A percentile compares a stretch with the other conserved stretches of the same genome.
These are phyloP conservation scores for Nothomitra cinnamomea DNA, from an alignment of 2,329 filamentous ascomycete species.

Conservation along the genomic window DNA sequence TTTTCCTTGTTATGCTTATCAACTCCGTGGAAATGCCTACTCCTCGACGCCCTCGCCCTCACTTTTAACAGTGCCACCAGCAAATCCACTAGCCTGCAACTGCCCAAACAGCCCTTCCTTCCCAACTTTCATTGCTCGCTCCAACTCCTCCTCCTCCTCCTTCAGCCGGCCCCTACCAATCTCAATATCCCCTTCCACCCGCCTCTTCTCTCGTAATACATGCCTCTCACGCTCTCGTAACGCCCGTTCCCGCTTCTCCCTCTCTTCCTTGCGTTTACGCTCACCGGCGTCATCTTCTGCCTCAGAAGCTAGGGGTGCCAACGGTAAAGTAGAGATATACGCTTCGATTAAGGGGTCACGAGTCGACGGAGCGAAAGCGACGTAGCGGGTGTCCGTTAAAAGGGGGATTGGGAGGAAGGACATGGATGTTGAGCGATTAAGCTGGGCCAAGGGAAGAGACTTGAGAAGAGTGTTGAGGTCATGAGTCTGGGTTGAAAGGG, in stretches of 20 bases:
- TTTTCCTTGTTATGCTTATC: too few species aligned
- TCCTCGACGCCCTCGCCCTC: not conserved
- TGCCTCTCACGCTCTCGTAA: slow-evolving; percentile 44
- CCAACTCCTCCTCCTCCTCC: slow-evolving; percentile 51
- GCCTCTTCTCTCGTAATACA: slow-evolving; percentile 46
- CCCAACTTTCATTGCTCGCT: slow-evolving; percentile 49
- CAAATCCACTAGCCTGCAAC: slow-evolving; percentile 20
- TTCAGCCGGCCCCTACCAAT: slow-evolving; percentile 42
- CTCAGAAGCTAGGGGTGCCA: slow-evolving; percentile 32
- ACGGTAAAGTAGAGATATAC: slow-evolving; percentile 46
- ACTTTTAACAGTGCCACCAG: not conserved
- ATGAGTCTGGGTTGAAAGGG: slow-evolving; percentile 47
- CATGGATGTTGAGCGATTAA: slow-evolving; percentile 42
- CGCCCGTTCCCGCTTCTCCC: slow-evolving; percentile 46
- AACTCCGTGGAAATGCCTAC: not conserved
- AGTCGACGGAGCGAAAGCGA: slow-evolving; percentile 42
- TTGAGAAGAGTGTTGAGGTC: slow-evolving; percentile 52
- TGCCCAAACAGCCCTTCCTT: slow-evolving; percentile 50
- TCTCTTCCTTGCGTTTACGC: slow-evolving; percentile 32
- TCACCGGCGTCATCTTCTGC: slow-evolving; percentile 31
- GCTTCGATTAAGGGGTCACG: slow-evolving; percentile 49
- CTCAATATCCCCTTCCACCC: slow-evolving; percentile 40
- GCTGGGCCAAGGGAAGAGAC: slow-evolving; percentile 35
- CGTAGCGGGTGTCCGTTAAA: slow-evolving; percentile 50
- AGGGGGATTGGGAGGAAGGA: slow-evolving; percentile 44